Evolutionary conservation across 208 protist species (phyloP), one percentile per base, ranked within the genome.

Genomic region (Acanthamoeba healyi): DNA sequence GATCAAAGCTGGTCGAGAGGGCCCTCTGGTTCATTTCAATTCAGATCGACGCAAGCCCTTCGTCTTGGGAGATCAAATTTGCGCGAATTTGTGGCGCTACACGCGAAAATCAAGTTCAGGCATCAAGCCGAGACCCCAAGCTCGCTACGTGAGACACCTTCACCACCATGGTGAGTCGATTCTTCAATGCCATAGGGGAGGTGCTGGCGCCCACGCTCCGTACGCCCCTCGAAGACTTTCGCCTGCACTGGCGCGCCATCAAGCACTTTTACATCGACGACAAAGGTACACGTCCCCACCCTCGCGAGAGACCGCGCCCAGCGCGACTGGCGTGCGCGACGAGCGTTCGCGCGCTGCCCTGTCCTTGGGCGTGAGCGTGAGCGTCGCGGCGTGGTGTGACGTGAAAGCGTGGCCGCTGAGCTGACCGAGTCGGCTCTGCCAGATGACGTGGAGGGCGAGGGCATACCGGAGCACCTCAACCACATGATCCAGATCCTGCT

Each of bases 191-290:
- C 0, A 63, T 87, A 22, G 79, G 79, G 38, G 79, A 87, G 46
- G 79, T 87, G 79, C 49, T 87, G 44, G 79, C 79, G 24, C 79
- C 79, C n/a, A 54, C 79, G 3, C 46, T 87, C 17, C 42, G 61
- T 7, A 63, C 79, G 49, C 79, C 79, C 34, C 79, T 87, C 24
- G 79, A 87, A 61, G 79, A 87, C n/a, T 87, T 87, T 87, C 79
- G 79, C 36, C 42, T 63, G 17, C 79, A 87, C 79, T 87, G 79
- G 79, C 42, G 79, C 26, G 79, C 79, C 32, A 87, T 87, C 42
- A 54, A 61, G 49, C 38, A 87, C 44, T 87, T 87, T 24, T 87
- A 87, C 46, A 87, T 87, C 46, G 79, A 87, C 19, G 79, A 87
- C 29, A 87, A 61, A 42, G 79, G 79, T 87, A 38, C 29, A 15